A percentile compares a stretch with the other conserved stretches of the same genome.
phyloP scores from a whole-genome alignment of 2,329 filamentous ascomycete species.

The Blastomyces parvus region DNA sequence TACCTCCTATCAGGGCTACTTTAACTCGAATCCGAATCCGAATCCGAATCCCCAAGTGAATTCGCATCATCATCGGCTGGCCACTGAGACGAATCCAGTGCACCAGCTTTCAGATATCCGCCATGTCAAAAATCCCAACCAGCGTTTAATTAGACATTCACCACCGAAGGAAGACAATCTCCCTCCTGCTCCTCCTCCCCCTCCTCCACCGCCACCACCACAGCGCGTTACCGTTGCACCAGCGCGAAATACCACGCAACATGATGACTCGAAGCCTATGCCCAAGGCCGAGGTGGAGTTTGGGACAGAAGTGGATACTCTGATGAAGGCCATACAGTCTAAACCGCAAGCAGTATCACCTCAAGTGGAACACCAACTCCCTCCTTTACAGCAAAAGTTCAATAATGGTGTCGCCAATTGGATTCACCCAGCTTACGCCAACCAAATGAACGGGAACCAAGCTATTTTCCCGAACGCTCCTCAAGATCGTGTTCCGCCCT shows the following conservation, averaged over 20 bases:
- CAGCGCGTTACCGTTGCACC: neutral
- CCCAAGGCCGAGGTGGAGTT: constrained; percentile 50
- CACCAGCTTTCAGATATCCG: constrained; percentile 31
- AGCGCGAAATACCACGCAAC: neutral
- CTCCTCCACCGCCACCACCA: constrained; percentile 3
- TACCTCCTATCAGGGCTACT: constrained; percentile 28
- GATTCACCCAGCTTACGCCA: constrained; percentile 14
- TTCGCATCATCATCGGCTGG: constrained; percentile 11
- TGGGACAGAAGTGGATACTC: constrained; percentile 70
- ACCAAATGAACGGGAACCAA: constrained; percentile 8
- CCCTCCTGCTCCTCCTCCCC: neutral
- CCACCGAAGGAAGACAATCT: constrained; percentile 14
- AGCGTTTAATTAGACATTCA: constrained; percentile 19
- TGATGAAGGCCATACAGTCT: constrained; percentile 81
- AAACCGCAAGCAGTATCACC: constrained; percentile 37
- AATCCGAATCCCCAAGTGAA: constrained; percentile 14
- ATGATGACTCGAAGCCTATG: constrained; percentile 15
- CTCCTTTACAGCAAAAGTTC: constrained; percentile 28
- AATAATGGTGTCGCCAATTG: constrained; percentile 17
- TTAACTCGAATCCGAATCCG: constrained; percentile 18
- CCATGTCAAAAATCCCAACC: constrained; percentile 31
- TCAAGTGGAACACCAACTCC: constrained; percentile 25
- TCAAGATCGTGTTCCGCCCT: constrained; percentile 28
- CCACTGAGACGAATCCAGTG: constrained; percentile 18
- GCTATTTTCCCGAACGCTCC: constrained; percentile 18